phyloP scores from a whole-genome alignment of 2,329 filamentous ascomycete species.

The Cercospora brassicicola region DNA sequence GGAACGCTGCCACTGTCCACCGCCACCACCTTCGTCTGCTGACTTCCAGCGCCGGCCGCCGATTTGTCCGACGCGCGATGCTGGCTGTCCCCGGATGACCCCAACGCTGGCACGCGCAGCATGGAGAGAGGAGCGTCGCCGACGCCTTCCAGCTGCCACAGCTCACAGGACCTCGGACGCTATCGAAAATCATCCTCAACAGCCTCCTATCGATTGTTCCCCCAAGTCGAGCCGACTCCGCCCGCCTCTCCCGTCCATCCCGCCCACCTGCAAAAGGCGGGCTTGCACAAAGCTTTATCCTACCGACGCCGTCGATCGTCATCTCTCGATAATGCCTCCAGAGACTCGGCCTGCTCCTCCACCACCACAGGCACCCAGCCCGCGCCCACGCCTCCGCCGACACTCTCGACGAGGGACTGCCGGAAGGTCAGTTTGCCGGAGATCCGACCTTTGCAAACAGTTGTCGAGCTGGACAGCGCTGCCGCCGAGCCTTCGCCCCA shows the following conservation, averaged over 20 bases:
- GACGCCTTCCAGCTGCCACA: conserved; percentile 20
- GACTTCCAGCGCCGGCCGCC: neutral
- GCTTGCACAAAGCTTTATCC: conserved; percentile 19
- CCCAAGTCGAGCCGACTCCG: conserved; percentile 32
- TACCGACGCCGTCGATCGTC: conserved; percentile 28
- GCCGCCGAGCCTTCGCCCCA: neutral
- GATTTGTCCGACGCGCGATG: neutral
- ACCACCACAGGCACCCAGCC: neutral
- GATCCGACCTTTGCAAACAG: conserved; percentile 14
- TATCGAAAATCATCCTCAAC: conserved; percentile 14
- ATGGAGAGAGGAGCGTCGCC: conserved; percentile 22
- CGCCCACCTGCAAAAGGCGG: conserved; percentile 23
- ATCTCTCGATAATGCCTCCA: conserved; percentile 26
- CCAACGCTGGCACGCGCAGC: neutral
- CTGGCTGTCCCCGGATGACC: neutral
- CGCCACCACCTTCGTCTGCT: neutral
- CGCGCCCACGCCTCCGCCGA: conserved; percentile 7
- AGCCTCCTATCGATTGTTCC: conserved; percentile 34
- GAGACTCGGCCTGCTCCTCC: neutral
- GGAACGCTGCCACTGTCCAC: neutral
- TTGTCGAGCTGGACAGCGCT: conserved; percentile 14
- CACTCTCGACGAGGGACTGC: conserved; percentile 4
- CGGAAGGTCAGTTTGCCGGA: conserved; percentile 24
- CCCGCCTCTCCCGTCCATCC: conserved; percentile 31
- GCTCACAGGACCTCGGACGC: conserved; percentile 16